Percentiles rank a stretch among this genome's conserved stretches.
Evolutionary conservation across 345 rosid genomes (phyloP).

Genomic region (Eucalyptus erythrocorys): DNA sequence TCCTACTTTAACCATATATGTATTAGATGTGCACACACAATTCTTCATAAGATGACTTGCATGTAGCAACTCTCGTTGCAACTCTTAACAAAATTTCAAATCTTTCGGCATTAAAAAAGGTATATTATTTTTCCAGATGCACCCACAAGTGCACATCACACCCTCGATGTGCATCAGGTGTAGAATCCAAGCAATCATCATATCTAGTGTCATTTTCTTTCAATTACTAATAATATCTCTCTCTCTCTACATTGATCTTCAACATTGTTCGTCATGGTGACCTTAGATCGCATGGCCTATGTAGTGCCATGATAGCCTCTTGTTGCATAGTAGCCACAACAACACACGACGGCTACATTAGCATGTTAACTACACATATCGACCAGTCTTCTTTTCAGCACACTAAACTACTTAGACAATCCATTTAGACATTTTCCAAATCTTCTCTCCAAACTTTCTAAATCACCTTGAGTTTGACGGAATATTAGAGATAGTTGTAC

Average conservation of each 20-base stretch:
- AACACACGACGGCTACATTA: fast-evolving
- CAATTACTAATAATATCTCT: neutral
- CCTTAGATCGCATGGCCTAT: neutral
- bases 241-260: neutral
- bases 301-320: neutral
- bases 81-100: neutral
- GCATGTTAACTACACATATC: neutral
- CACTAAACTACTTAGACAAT: fast-evolving
- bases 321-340: neutral
- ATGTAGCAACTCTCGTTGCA: fast-evolving
- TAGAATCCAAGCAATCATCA: neutral
- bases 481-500: neutral
- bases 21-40: neutral
- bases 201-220: neutral
- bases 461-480: neutral
- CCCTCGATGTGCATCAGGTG: neutral
- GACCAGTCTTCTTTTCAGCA: neutral
- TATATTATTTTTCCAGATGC: neutral
- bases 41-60: neutral
- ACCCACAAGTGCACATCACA: fast-evolving
- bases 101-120: neutral
- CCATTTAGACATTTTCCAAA: neutral
- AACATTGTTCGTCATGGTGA: fast-evolving
- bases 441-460: neutral
- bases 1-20: neutral